Evolutionary conservation across 2,329 filamentous ascomycete genomes (phyloP).

Genomic region (Aspergillus clavatus): DNA sequence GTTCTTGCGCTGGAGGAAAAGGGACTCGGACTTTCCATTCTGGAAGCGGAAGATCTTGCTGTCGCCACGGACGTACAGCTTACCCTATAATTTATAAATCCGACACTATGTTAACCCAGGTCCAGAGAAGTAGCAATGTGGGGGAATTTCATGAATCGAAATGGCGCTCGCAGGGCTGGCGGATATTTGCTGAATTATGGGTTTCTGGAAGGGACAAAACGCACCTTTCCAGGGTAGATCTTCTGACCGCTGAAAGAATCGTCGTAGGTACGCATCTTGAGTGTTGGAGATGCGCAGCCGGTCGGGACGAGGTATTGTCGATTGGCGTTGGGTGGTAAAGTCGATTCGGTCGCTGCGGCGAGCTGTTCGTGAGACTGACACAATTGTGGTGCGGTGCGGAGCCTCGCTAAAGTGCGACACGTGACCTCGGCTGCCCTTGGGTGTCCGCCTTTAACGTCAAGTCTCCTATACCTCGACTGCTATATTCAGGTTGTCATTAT

Average conservation of each 20-base stretch:
- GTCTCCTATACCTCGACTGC: neutral
- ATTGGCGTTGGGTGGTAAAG: conserved; percentile 43
- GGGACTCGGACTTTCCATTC: conserved; percentile 98
- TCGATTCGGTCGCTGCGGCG: conserved; percentile 38
- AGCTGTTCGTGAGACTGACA: conserved; percentile 31
- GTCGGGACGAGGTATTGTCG: conserved; percentile 35
- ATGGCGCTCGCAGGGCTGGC: neutral
- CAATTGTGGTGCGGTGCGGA: conserved; percentile 40
- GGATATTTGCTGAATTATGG: conserved; percentile 4
- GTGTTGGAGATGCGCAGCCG: conserved; percentile 46
- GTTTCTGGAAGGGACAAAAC: conserved; percentile 27
- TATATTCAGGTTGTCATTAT: no score
- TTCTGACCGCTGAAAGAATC: conserved; percentile 72
- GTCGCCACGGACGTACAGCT: conserved; percentile 99
- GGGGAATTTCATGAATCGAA: neutral
- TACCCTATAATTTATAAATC: conserved; percentile 64
- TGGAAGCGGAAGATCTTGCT: conserved; percentile 99
- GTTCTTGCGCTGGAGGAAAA: conserved; percentile 99
- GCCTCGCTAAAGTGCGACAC: conserved; percentile 43
- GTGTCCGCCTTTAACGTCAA: conserved; percentile 5
- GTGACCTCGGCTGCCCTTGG: conserved; percentile 41
- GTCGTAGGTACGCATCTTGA: conserved; percentile 72
- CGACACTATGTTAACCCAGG: conserved; percentile 25
- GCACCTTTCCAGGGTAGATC: conserved; percentile 77
- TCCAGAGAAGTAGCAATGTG: conserved; percentile 4